phyloP scores from a whole-genome alignment of 768 basidiomycete species.

The Xanthoconium purpureum region DNA sequence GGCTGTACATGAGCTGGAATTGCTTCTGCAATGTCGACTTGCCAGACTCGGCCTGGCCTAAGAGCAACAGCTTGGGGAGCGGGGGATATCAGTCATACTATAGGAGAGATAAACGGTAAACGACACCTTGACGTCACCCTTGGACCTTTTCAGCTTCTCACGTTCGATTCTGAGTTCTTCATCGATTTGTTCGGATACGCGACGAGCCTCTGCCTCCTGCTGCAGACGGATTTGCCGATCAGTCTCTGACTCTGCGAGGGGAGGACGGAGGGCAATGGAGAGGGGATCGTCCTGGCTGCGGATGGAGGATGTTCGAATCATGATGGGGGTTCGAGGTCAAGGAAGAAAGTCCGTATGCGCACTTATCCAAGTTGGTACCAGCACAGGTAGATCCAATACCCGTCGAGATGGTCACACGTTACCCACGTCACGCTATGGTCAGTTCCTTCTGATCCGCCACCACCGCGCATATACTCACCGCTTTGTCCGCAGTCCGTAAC shows the following conservation, averaged over 20 bases:
- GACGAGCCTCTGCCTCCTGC: conserved; percentile 70
- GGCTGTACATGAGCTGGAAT: conserved; percentile 79
- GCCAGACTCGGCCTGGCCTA: conserved; percentile 77
- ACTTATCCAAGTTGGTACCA: not conserved
- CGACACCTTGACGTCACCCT: conserved; percentile 71
- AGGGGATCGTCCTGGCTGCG: conserved; percentile 79
- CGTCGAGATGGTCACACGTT: conserved; percentile 19
- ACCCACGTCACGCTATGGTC: conserved; percentile 30
- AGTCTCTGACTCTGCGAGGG: conserved; percentile 59
- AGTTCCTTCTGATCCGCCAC: conserved; percentile 22
- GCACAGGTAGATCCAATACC: not conserved
- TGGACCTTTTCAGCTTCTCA: conserved; percentile 59
- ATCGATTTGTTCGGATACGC: conserved; percentile 77
- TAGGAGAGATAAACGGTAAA: not conserved
- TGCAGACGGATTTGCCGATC: conserved; percentile 61
- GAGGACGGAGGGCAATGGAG: conserved; percentile 60
- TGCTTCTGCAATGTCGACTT: conserved; percentile 78
- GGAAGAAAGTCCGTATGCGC: conserved; percentile 8
- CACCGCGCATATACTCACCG: conserved; percentile 19
- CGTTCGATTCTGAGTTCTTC: conserved; percentile 72
- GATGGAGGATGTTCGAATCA: conserved; percentile 67
- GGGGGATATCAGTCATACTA: conserved; percentile 20
- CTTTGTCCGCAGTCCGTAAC: conserved; percentile 73
- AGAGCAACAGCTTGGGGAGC: conserved; percentile 54
- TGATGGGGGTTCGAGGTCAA: conserved; percentile 37